Percentiles rank a stretch among this genome's conserved stretches.
Evolutionary conservation across 257 asterid species (phyloP).

Genomic region (Haberlea rhodopensis): DNA sequence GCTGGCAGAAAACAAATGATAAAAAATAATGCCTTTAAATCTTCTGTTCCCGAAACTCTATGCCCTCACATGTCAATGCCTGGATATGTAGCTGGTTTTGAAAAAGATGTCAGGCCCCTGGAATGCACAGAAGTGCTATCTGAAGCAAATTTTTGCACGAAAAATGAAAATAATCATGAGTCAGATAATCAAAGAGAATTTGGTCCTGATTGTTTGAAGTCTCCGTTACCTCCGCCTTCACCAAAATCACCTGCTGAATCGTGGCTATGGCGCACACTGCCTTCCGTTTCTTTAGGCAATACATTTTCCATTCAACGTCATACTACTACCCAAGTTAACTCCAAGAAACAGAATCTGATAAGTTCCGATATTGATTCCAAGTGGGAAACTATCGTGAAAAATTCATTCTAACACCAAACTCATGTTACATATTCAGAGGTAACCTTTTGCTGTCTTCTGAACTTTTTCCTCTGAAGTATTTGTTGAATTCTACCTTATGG

Average conservation of each 20-base stretch:
- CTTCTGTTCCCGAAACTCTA: constrained; percentile 3
- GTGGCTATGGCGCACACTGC: constrained; percentile 66
- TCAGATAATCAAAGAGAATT: constrained; percentile 17
- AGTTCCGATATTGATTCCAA: constrained; percentile 38
- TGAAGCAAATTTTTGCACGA: constrained; percentile 24
- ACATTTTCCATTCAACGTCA: constrained; percentile 53
- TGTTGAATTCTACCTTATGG: not conserved
- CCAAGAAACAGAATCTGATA: constrained; percentile 50
- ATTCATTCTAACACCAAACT: constrained; percentile 47
- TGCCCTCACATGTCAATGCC: not conserved
- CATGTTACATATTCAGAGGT: constrained; percentile 71
- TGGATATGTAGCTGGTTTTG: not conserved
- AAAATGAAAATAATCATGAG: constrained; percentile 24
- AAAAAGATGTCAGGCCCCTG: constrained; percentile 25
- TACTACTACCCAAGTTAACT: constrained; percentile 37
- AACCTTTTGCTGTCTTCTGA: constrained; percentile 11
- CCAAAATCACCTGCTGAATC: constrained; percentile 97
- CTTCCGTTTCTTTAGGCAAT: constrained; percentile 39
- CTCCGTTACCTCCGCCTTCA: constrained; percentile 75
- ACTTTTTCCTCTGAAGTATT: not conserved
- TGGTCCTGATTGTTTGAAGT: constrained; percentile 30
- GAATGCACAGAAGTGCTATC: constrained; percentile 5
- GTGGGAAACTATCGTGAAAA: constrained; percentile 87
- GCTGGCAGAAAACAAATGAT: constrained; percentile 24
- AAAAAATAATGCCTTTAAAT: constrained; percentile 15